Percentiles rank a stretch among this genome's conserved stretches.
These are phyloP conservation scores for Ambrosiella xylebori DNA, from an alignment of 2,329 filamentous ascomycete species.

Conservation along the genomic window DNA sequence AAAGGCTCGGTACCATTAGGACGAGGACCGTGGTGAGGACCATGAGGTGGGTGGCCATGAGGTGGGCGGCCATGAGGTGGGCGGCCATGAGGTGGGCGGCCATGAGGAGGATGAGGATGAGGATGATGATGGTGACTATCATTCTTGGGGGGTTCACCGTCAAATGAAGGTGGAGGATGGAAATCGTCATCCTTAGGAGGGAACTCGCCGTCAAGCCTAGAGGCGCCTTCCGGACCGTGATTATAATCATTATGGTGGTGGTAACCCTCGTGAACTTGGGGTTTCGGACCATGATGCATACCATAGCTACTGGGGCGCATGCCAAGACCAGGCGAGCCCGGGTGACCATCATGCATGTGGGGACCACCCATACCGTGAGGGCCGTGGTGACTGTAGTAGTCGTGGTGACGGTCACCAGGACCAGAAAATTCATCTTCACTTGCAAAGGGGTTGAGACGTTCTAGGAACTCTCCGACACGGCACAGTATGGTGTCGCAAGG, in stretches of 20 bases:
- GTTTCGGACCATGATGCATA: not conserved
- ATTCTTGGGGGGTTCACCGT: not conserved
- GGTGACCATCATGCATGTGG: constrained; percentile 7
- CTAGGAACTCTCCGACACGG: constrained; percentile 1
- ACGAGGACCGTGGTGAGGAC: not conserved
- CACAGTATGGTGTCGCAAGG: constrained; percentile 4
- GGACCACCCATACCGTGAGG: constrained; percentile 1
- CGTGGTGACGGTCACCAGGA: not conserved
- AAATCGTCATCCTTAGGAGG: not conserved
- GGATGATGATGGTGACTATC: not conserved
- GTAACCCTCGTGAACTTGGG: not conserved
- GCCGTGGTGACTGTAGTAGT: not conserved
- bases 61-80: not conserved
- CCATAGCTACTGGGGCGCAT: constrained; percentile 7
- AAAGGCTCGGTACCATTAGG: not conserved
- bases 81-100: not conserved
- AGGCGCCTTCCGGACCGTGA: not conserved
- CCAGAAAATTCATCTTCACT: not conserved
- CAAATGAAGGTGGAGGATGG: not conserved
- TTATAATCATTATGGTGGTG: not conserved
- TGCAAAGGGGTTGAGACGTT: not conserved
- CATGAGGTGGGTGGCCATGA: not conserved
- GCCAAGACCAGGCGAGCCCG: constrained; percentile 7
- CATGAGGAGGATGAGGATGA: not conserved
- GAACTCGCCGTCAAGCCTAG: not conserved